A percentile compares a stretch with the other conserved stretches of the same genome.
phyloP scores from a whole-genome alignment of 495 filamentous ascomycete species.

The Pseudevernia furfuracea region DNA sequence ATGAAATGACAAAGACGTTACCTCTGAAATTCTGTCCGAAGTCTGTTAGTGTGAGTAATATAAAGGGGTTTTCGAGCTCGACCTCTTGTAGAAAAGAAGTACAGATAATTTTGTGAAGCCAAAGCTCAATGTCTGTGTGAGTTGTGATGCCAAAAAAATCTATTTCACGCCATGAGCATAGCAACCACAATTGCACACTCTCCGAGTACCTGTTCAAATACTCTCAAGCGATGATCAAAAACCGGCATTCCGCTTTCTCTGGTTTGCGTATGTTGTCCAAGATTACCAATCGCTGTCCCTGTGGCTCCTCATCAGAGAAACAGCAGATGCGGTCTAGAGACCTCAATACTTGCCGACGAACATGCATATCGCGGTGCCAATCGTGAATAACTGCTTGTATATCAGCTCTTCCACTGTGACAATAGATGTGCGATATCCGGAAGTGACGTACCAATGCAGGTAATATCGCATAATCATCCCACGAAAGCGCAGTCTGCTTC shows the following conservation, averaged over 20 bases:
- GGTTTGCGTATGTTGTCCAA: neutral
- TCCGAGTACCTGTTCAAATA: neutral
- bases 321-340: no score
- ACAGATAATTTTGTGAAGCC: constrained; percentile 5
- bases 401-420: no score
- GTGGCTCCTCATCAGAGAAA: neutral
- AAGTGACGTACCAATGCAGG: constrained; percentile 1
- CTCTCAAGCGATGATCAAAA: neutral
- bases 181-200: no score
- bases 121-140: neutral
- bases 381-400: neutral
- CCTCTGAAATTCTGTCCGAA: neutral
- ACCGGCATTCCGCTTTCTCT: neutral
- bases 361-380: neutral
- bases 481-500: neutral
- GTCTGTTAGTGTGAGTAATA: neutral
- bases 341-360: neutral
- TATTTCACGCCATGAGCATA: neutral
- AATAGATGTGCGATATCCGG: no score
- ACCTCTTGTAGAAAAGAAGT: constrained; percentile 8
- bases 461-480: constrained; percentile 6
- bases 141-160: neutral
- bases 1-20: neutral
- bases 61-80: neutral
- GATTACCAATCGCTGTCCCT: neutral